phyloP scores from a whole-genome alignment of 78 protist genomes.

The Capsaspora owczarzaki region DNA sequence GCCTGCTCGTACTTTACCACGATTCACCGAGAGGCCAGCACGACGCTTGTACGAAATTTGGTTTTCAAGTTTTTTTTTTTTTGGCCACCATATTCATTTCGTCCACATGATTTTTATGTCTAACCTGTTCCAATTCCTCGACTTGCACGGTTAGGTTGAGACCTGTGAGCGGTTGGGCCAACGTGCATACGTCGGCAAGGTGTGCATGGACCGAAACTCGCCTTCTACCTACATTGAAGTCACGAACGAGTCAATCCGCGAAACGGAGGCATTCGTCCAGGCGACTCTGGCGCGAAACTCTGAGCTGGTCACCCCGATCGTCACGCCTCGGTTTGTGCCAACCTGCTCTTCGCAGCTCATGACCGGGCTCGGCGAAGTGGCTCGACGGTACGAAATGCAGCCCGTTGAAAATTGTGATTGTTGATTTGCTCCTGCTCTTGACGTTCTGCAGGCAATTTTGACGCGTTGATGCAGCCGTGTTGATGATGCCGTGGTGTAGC shows the following conservation, averaged over 20 bases:
- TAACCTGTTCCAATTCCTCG: neutral
- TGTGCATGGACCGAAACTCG: constrained; percentile 45
- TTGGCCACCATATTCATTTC: no score
- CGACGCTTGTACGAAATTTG: constrained; percentile 11
- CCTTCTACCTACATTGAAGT: constrained; percentile 60
- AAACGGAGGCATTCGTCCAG: constrained; percentile 36
- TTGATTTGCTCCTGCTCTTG: no score
- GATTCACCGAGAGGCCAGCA: constrained; percentile 57
- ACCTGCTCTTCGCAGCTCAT: constrained; percentile 51
- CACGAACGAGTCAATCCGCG: constrained; percentile 34
- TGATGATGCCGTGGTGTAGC: no score
- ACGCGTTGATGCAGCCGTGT: no score
- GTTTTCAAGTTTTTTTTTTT: no score
- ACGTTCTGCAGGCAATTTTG: no score
- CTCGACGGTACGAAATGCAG: constrained; percentile 11
- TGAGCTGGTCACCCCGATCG: neutral
- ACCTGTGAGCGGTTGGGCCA: constrained; percentile 44
- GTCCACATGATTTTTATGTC: no score
- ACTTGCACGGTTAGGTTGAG: neutral
- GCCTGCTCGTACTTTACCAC: constrained; percentile 68
- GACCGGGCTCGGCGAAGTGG: neutral
- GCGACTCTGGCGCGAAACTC: neutral
- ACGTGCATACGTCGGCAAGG: constrained; percentile 75
- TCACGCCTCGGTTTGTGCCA: constrained; percentile 72
- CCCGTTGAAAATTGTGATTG: no score